Evolutionary conservation across 176 grass and related monocot genomes (phyloP).

Genomic region (Saccharum spontaneum): DNA sequence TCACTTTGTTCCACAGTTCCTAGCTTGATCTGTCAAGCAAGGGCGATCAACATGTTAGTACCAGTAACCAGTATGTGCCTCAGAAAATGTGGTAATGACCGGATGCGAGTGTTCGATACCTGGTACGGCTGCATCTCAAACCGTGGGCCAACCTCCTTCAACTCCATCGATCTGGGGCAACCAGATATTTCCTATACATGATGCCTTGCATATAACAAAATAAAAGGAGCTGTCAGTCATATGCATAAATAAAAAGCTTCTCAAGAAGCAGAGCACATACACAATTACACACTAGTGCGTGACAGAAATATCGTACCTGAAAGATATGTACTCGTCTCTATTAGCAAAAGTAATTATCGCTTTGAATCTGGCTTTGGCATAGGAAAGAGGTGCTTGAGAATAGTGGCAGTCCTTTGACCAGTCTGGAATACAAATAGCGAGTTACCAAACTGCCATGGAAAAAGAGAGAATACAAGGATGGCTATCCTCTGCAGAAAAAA

Average conservation of each 20-base stretch:
- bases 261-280: neutral
- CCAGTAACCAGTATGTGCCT: neutral
- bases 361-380: constrained; percentile 80
- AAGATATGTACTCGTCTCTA: constrained; percentile 77
- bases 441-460: neutral
- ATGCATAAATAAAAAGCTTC: neutral
- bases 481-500: neutral
- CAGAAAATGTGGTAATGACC: neutral
- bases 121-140: constrained; percentile 81
- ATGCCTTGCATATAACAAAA: constrained; percentile 52
- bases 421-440: constrained; percentile 43
- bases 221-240: neutral
- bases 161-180: constrained; percentile 67
- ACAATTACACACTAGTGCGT: neutral
- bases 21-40: constrained; percentile 52
- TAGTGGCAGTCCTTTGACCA: constrained; percentile 72
- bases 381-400: constrained; percentile 92
- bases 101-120: constrained; percentile 30
- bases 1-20: constrained; percentile 74
- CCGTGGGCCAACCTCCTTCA: constrained; percentile 83
- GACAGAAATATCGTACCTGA: constrained; percentile 50
- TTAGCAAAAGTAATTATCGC: constrained; percentile 85
- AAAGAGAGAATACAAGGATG: neutral
- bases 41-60: neutral
- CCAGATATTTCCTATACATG: constrained; percentile 78